Evolutionary conservation across 2,329 filamentous ascomycete genomes (phyloP), one percentile per base, ranked within the genome.

Genomic region (Diaporthe batatas): DNA sequence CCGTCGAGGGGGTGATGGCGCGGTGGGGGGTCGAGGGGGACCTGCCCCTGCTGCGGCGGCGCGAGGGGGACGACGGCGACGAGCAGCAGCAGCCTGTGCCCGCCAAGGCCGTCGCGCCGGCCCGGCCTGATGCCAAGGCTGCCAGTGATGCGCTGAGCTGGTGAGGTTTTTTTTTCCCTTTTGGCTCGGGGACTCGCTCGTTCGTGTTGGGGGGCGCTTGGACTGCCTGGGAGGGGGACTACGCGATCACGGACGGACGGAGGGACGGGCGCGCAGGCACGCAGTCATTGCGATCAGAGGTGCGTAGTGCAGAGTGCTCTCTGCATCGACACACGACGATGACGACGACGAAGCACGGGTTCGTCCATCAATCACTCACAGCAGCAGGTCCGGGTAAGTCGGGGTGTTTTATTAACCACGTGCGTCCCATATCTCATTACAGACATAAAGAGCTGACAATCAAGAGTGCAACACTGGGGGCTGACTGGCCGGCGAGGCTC

Each of bases 1-100:
- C 84, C 11, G 81, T 89, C 1, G 77, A 82, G 29, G 79, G 78
- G 6, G 82, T 87, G 77, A 82, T 85, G 21, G 74, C 74, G 72
- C 82, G 78, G 59, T 88, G 80, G 78, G 77, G 78, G 25, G 76
- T 73, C 18, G 32, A 73, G 62, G 73, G 67, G 70, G 36, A 70
- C 74, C 32, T 57, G 74, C 36, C 73, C 16, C 70, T 53, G 53
- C 75, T 64, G 67, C 73, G 58, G 68, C 71, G 68, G 55, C 68
- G 44, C 34, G 72, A 72, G 11, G 75, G 68, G 8, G 73, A 75
- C 11, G 75, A 49, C n/a, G 65, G 49, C 18, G 18, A 18, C 3
- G 7, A 57, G 47, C n/a, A n/a, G n/a, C n/a, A n/a, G n/a, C n/a
- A n/a, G 49, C 70, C 75, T 49, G 71, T 58, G 10, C 72, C 65